Conservation (phyloP, 208 protist species). For the Balamuthia mandrillaris region DNA sequence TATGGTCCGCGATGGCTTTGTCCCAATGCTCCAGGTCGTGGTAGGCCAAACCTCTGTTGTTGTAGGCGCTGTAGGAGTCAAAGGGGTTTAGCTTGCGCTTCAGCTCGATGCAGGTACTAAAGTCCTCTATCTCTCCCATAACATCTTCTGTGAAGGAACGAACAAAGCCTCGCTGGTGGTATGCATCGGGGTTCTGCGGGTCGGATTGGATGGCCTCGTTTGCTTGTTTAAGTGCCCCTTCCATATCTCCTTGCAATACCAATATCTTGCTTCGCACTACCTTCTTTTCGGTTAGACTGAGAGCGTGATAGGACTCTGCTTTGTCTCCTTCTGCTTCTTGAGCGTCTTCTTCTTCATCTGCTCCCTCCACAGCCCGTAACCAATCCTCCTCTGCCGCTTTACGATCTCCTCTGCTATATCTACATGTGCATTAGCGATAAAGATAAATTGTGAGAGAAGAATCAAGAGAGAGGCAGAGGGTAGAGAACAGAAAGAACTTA, state of each 20-base stretch:
- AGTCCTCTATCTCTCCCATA: not conserved
- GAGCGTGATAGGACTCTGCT: not conserved
- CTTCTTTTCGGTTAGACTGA: not conserved
- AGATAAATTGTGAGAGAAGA: too few relatives aligned
- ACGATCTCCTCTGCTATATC: not conserved
- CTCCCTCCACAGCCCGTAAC: not conserved
- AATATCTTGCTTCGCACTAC: not conserved
- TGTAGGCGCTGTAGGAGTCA: not conserved
- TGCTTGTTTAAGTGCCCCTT: not conserved
- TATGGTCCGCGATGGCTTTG: not conserved
- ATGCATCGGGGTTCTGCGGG: not conserved
- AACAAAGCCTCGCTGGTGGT: conserved; percentile 5
- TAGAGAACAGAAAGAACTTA: too few relatives aligned
- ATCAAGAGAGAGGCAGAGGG: too few relatives aligned
- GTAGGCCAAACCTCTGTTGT: not conserved
- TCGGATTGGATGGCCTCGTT: not conserved
- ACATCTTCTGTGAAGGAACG: not conserved
- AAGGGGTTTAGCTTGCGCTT: not conserved
- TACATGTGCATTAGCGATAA: too few relatives aligned
- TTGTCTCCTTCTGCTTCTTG: too few relatives aligned
- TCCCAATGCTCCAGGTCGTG: not conserved
- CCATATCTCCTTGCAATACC: not conserved
- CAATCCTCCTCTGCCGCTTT: not conserved
- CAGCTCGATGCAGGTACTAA: not conserved
- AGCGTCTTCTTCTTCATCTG: not conserved